phyloP scores from a whole-genome alignment of 768 basidiomycete species.

The Vararia minispora region DNA sequence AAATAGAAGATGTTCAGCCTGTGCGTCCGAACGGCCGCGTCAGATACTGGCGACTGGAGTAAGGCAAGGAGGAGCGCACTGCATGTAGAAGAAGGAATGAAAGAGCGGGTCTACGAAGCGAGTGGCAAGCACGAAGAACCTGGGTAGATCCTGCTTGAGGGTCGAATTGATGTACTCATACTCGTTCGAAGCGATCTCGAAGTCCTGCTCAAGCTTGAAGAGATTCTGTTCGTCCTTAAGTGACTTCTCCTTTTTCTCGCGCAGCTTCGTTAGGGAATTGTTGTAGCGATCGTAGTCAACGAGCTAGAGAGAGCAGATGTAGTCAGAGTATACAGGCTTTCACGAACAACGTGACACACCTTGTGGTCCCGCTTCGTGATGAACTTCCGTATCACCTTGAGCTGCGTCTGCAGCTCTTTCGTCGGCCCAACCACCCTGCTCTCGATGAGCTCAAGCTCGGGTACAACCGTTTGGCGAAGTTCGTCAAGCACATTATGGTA shows the following conservation, averaged over 20 bases:
- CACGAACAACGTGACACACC: slow-evolving; percentile 26
- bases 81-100: slow-evolving; percentile 99
- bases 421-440: slow-evolving; percentile 74
- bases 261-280: slow-evolving; percentile 86
- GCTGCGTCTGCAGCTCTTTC: slow-evolving; percentile 78
- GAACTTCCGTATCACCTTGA: slow-evolving; percentile 87
- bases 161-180: slow-evolving; percentile 89
- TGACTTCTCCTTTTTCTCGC: slow-evolving; percentile 98
- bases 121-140: slow-evolving; percentile 81
- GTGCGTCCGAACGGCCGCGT: neutral
- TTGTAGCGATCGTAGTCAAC: slow-evolving; percentile 94
- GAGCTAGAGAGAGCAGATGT: slow-evolving; percentile 34
- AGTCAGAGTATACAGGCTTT: neutral
- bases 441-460: slow-evolving; percentile 92
- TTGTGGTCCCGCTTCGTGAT: slow-evolving; percentile 98
- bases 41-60: too few species aligned
- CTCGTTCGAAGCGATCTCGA: slow-evolving; percentile 83
- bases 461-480: slow-evolving; percentile 62
- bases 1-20: slow-evolving; percentile 93
- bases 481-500: slow-evolving; percentile 76
- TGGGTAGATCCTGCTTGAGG: slow-evolving; percentile 85
- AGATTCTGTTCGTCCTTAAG: slow-evolving; percentile 93
- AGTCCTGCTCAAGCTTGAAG: slow-evolving; percentile 98
- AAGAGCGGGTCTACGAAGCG: slow-evolving; percentile 96
- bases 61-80: slow-evolving; percentile 43